Conservation (phyloP, 1,139 yeast species). For the Pichia sp. region DNA sequence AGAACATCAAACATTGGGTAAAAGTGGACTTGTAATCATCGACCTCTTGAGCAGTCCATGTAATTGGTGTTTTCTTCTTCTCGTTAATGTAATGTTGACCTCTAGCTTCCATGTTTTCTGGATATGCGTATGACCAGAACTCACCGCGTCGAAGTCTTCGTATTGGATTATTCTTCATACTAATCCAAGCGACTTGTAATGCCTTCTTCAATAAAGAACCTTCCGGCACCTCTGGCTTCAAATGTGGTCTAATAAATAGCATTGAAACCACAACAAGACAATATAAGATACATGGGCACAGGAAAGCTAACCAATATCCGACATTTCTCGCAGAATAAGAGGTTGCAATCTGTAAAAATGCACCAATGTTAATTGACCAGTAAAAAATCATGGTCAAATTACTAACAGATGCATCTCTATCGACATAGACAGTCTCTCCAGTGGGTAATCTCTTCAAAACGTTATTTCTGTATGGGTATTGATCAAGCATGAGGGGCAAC, state of each 20-base stretch:
- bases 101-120: conserved; percentile 39
- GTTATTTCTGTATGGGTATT: conserved; percentile 46
- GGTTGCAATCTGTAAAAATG: conserved; percentile 71
- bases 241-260: conserved; percentile 10
- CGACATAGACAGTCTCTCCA: conserved; percentile 68
- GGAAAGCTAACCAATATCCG: conserved; percentile 75
- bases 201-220: conserved; percentile 44
- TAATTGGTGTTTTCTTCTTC: conserved; percentile 31
- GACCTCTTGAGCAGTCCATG: conserved; percentile 53
- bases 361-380: conserved; percentile 74
- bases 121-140: conserved; percentile 54
- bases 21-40: conserved; percentile 52
- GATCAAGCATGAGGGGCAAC: conserved; percentile 43
- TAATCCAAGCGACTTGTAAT: conserved; percentile 33
- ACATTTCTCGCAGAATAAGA: conserved; percentile 61
- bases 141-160: conserved; percentile 33
- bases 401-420: conserved; percentile 66
- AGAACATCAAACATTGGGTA: conserved; percentile 51
- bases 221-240: conserved; percentile 36
- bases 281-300: conserved; percentile 49
- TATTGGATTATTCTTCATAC: conserved; percentile 37
- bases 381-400: conserved; percentile 71
- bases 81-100: conserved; percentile 29
- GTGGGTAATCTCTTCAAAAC: conserved; percentile 50
- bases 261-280: conserved; percentile 13